A percentile compares a stretch with the other conserved stretches of the same genome.
phyloP scores from a whole-genome alignment of 495 filamentous ascomycete species.

The Rostrohypoxylon terebratum region DNA sequence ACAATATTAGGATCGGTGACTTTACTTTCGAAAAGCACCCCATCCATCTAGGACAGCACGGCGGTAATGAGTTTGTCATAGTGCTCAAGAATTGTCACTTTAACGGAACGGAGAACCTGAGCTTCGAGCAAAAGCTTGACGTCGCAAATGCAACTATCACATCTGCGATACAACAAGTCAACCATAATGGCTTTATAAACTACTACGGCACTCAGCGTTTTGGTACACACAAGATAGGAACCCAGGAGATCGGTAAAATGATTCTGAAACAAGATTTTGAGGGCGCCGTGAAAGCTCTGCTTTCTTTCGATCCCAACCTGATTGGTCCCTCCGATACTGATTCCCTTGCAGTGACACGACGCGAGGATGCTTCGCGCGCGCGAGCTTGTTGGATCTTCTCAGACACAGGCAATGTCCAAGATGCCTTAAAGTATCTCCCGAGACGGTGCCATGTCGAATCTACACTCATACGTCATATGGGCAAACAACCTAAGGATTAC shows the following conservation, averaged over 20 bases:
- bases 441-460: conserved; percentile 83
- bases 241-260: conserved; percentile 82
- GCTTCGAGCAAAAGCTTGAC: conserved; percentile 53
- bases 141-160: conserved; percentile 53
- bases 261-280: conserved; percentile 84
- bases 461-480: conserved; percentile 79
- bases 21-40: conserved; percentile 77
- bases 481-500: conserved; percentile 68
- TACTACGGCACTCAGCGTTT: conserved; percentile 97
- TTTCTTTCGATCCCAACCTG: conserved; percentile 70
- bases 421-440: conserved; percentile 77
- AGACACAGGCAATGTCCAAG: conserved; percentile 62
- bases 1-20: conserved; percentile 74
- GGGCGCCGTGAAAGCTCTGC: conserved; percentile 78
- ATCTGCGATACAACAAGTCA: conserved; percentile 65
- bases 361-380: conserved; percentile 82
- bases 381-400: conserved; percentile 78
- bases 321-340: conserved; percentile 58
- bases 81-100: conserved; percentile 86
- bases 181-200: conserved; percentile 85
- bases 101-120: conserved; percentile 50
- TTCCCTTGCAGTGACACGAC: conserved; percentile 30
- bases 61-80: conserved; percentile 91
- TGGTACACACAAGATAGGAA: conserved; percentile 83
- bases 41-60: conserved; percentile 83